These are phyloP conservation scores for Tricholoma hemisulphureum DNA, from an alignment of 768 basidiomycete genomes.

Conservation along the genomic window DNA sequence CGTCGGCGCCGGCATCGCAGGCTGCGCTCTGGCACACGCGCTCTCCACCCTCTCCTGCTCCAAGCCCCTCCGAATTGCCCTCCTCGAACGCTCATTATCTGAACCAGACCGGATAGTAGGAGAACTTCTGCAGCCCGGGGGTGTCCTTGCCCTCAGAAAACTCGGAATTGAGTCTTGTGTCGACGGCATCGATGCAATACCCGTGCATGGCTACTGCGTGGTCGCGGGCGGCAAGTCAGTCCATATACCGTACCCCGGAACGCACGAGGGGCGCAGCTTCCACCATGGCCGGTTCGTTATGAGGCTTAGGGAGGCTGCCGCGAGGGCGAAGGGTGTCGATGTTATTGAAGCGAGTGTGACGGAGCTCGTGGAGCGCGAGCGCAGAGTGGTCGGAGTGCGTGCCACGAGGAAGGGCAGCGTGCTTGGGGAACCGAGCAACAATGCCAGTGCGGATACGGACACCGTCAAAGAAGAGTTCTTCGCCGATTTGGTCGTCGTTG, in stretches of 20 bases:
- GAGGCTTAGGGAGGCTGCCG: conserved; percentile 68
- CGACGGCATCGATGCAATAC: conserved; percentile 83
- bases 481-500: conserved; percentile 81
- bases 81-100: conserved; percentile 88
- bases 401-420: conserved; percentile 43
- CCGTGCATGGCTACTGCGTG: conserved; percentile 84
- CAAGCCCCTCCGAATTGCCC: conserved; percentile 73
- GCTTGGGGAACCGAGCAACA: not conserved
- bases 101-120: conserved; percentile 98
- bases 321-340: conserved; percentile 61
- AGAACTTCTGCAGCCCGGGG: conserved; percentile 93
- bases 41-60: conserved; percentile 59
- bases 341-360: conserved; percentile 84
- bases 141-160: conserved; percentile 67
- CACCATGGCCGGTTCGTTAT: conserved; percentile 93
- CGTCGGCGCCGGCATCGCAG: conserved; percentile 91
- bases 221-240: conserved; percentile 64
- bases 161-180: conserved; percentile 78
- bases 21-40: conserved; percentile 81
- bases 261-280: conserved; percentile 77
- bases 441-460: conserved; percentile 23
- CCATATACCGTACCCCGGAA: conserved; percentile 84
- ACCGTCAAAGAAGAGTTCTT: conserved; percentile 53
- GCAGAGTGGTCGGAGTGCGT: conserved; percentile 64
- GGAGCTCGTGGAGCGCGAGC: conserved; percentile 63